phyloP scores from a whole-genome alignment of 306 rosid genomes.

The Potentilla sterilis region DNA sequence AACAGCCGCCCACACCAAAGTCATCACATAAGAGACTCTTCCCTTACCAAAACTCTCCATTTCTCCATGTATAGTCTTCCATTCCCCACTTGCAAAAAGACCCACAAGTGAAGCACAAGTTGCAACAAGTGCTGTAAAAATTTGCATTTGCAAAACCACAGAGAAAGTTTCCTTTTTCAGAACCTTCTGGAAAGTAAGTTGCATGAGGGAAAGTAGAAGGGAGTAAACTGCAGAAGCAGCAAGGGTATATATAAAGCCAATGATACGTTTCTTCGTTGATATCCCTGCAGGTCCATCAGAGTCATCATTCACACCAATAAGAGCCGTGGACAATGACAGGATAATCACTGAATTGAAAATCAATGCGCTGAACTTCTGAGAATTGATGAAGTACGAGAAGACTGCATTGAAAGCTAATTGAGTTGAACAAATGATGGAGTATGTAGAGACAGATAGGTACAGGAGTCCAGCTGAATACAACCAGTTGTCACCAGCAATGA shows the following conservation, averaged over 20 bases:
- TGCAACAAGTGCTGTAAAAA: constrained; percentile 74
- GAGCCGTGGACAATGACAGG: constrained; percentile 65
- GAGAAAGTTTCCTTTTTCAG: constrained; percentile 75
- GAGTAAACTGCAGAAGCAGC: constrained; percentile 86
- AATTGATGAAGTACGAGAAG: constrained; percentile 79
- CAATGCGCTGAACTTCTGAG: constrained; percentile 75
- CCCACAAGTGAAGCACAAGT: constrained; percentile 59
- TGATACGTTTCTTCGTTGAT: constrained; percentile 36
- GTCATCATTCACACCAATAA: constrained; percentile 76
- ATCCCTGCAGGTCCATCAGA: constrained; percentile 44
- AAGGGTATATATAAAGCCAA: constrained; percentile 72
- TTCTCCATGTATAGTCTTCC: constrained; percentile 67
- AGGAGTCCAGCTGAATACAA: constrained; percentile 76
- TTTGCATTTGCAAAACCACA: constrained; percentile 90
- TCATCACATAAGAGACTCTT: constrained; percentile 57
- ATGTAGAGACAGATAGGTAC: constrained; percentile 89
- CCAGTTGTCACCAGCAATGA: constrained; percentile 76
- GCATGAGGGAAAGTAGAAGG: constrained; percentile 82
- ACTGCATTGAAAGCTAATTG: constrained; percentile 85
- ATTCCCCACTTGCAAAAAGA: constrained; percentile 77
- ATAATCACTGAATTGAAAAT: constrained; percentile 66
- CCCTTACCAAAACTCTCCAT: constrained; percentile 60
- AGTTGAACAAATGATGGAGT: constrained; percentile 78
- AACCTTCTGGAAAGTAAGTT: constrained; percentile 74
- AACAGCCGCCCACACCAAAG: constrained; percentile 72